A percentile compares a stretch with the other conserved stretches of the same genome.
These are phyloP conservation scores for Geranomyces michiganensis DNA, from an alignment of 192 early-diverging fungal species.

Conservation along the genomic window DNA sequence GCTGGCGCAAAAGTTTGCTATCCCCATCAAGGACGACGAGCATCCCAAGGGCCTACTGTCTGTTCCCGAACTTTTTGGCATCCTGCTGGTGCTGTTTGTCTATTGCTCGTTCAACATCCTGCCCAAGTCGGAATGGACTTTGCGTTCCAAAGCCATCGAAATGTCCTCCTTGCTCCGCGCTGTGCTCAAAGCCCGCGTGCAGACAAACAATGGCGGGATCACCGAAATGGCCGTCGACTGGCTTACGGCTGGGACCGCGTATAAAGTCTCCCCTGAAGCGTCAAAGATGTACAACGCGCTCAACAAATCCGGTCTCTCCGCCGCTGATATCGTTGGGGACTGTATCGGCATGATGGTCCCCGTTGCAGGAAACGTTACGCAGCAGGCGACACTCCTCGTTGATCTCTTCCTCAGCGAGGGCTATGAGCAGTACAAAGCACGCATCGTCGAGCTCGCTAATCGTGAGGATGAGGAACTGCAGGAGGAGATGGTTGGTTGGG, in stretches of 20 bases:
- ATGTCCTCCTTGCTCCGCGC: background rate
- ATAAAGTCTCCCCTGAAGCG: slow-evolving; percentile 1
- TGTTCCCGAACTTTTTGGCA: background rate
- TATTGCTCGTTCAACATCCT: slow-evolving; percentile 17
- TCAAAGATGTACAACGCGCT: background rate
- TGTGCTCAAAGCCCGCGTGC: slow-evolving; percentile 2
- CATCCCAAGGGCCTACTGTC: slow-evolving; percentile 9
- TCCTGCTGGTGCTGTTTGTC: slow-evolving; percentile 5
- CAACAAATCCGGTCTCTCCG: background rate
- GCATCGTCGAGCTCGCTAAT: slow-evolving; percentile 5
- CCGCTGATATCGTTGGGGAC: slow-evolving; percentile 4
- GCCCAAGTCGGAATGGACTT: slow-evolving; percentile 8
- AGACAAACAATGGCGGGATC: background rate
- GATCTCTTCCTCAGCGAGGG: slow-evolving; percentile 10
- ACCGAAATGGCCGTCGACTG: slow-evolving; percentile 6
- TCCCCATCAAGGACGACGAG: slow-evolving; percentile 17
- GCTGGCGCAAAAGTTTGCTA: slow-evolving; percentile 5
- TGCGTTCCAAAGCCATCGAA: slow-evolving; percentile 6
- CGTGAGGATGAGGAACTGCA: background rate
- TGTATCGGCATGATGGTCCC: slow-evolving; percentile 11
- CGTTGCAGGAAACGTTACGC: slow-evolving; percentile 12
- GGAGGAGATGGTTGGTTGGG: slow-evolving; percentile 10
- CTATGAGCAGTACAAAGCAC: slow-evolving; percentile 11
- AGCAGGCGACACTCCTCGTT: slow-evolving; percentile 11
- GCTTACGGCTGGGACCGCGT: background rate